Evolutionary conservation across 108 stramenopile genomes (phyloP), one percentile per base, ranked within the genome.

Genomic region (Cyclotella sp.): DNA sequence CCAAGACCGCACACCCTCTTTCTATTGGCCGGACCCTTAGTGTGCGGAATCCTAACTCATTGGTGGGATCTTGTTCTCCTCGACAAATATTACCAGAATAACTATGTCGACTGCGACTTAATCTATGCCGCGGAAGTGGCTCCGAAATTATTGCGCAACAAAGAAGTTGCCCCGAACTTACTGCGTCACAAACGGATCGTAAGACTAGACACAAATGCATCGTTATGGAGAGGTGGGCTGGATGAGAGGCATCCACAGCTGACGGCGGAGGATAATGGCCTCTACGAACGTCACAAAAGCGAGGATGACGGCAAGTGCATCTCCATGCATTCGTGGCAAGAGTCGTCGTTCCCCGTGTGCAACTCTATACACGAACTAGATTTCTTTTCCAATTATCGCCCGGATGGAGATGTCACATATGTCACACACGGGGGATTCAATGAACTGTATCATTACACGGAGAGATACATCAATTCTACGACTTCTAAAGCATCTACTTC

Each of bases 281-380:
- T n/a, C 7, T 53, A 53, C 18, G 15, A 29, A 16, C 22, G 27
- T 28, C 58, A 59, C 58, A 18, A 59, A 29, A 59, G 58, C 16
- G 28, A 26, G 7, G 58, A 63, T n/a, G 63, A 43, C n/a, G 63
- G 63, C 13, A 47, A 67, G 12, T 67, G 66, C 27, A 46, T 67
- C 43, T 26, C 66, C 21, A 67, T 67, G 66, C 66, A 67, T 29
- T 22, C 45, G 6, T 67, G 47, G 47, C 47, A 67, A 28, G 66
- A 67, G 28, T 22, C 14, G 2, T 47, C 47, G 9, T 51, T 51
- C 51, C 66, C 66, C 4, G 26, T 26, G 47, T 47, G 66, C 66
- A 67, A 67, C 51, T 22, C 26, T 24, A 49, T 67, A 1, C 66
- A 67, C 29, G 66, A 67, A 28, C 5, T 67, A n/a, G 66, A 67